Conservation (phyloP, 192 early-diverging fungal genomes). For the Cetraspora pellucida region DNA sequence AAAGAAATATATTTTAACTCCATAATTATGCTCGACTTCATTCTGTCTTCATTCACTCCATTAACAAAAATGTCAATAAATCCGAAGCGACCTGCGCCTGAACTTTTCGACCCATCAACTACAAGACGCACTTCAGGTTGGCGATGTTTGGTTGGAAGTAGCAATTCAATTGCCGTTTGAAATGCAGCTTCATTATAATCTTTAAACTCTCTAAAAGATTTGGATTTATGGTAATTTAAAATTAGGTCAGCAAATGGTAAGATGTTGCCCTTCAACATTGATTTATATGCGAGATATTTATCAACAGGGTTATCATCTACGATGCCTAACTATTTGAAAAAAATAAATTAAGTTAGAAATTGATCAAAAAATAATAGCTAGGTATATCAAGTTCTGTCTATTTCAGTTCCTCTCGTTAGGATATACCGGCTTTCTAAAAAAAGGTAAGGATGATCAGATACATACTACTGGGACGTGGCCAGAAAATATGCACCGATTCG, state of each 20-base stretch:
- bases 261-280: not conserved
- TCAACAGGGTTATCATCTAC: no score
- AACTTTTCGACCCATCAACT: conserved; percentile 36
- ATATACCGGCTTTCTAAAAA: no score
- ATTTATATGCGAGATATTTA: not conserved
- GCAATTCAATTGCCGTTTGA: not conserved
- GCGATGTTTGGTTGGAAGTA: conserved; percentile 24
- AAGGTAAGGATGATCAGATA: no score
- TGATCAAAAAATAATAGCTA: no score
- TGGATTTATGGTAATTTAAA: not conserved
- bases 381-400: no score
- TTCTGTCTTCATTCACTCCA: not conserved
- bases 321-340: no score
- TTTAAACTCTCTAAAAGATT: not conserved
- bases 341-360: no score
- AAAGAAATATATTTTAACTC: conserved; percentile 11
- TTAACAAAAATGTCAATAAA: conserved; percentile 38
- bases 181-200: conserved; percentile 1
- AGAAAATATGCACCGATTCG: no score
- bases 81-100: conserved; percentile 37
- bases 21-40: not conserved
- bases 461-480: no score
- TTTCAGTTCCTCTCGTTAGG: no score
- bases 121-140: conserved; percentile 39
- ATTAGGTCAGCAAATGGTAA: no score